Base-by-base conservation (phyloP, 495 filamentous ascomycete species). In the Hypoxylon cercidicola region DNA sequence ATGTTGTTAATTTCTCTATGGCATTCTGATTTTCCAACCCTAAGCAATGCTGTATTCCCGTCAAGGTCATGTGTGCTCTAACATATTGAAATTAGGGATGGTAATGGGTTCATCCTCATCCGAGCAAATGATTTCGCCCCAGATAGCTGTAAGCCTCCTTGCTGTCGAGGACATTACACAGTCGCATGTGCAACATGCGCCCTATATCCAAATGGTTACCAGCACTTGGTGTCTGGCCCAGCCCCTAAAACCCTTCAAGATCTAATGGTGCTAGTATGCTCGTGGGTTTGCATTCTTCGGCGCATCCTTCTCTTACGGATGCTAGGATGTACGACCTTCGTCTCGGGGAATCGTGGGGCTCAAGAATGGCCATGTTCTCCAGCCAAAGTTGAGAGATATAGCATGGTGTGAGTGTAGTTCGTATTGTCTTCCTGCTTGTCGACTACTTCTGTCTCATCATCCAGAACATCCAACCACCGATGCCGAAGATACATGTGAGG, bases 381-480 rank as follows among this genome's bases (percentile, higher is more conserved):
- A 6, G n/a, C 16, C 6, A 16, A 20, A 20, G 40, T 1, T 8
- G 16, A 18, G 40, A 16, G 7, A 11, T 10, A 2, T 20, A 18
- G 9, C 4, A 18, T 18, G 5, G 6, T 10, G n/a, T 43, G 20
- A 19, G 13, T 16, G 2, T 19, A 4, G 40, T 19, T 19, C 3
- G 16, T 43, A 11, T 43, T 20, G 40, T 16, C 3, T 43, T 19
- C 16, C 1, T 18, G 4, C 9, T 43, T 4, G 7, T 62, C 50
- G 15, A 43, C 62, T 69, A 69, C 47, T 69, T 69, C 18, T 69
- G 66, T 13, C 41, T 65, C 4, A 65, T 56, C 66, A 69, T 69
- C 66, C 66, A 69, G 25, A 52, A 60, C 37, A 69, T 69, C 66
- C 66, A 69, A 19, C 66, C 66, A 7, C 66, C 66, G 52, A 69